Conservation (phyloP, 2,329 filamentous ascomycete genomes). For the Aureobasidium mangrovei region DNA sequence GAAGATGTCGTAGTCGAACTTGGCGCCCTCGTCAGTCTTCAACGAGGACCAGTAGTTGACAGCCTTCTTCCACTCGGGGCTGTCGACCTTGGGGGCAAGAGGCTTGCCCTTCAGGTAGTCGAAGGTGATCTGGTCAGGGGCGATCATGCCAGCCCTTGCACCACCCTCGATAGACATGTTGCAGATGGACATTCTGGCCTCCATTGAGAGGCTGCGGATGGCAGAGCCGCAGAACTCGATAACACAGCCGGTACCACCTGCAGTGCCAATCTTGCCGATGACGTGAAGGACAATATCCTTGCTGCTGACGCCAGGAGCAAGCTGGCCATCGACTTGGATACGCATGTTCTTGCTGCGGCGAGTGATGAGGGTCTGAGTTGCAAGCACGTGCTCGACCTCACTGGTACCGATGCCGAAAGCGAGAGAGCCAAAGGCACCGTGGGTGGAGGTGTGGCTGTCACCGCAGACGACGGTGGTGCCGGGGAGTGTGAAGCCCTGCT, state of each 20-base stretch:
- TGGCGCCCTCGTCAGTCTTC: conserved; percentile 76
- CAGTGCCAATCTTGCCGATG: conserved; percentile 89
- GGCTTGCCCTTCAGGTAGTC: conserved; percentile 90
- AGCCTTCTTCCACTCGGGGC: conserved; percentile 83
- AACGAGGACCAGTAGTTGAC: conserved; percentile 80
- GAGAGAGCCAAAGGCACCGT: conserved; percentile 89
- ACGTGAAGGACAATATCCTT: conserved; percentile 92
- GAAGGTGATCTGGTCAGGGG: conserved; percentile 87
- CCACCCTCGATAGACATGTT: conserved; percentile 99
- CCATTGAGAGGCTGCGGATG: conserved; percentile 79
- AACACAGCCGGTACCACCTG: conserved; percentile 85
- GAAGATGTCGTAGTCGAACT: conserved; percentile 81
- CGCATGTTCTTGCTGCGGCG: conserved; percentile 98
- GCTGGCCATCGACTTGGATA: conserved; percentile 84
- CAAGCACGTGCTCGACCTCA: conserved; percentile 96
- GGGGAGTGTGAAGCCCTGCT: conserved; percentile 96
- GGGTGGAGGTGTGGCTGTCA: conserved; percentile 96
- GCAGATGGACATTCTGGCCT: conserved; percentile 97
- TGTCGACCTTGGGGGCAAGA: conserved; percentile 74
- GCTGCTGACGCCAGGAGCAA: conserved; percentile 83
- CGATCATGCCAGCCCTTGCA: conserved; percentile 92
- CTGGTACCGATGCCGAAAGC: conserved; percentile 97
- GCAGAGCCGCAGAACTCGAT: conserved; percentile 97
- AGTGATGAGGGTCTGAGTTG: conserved; percentile 90
- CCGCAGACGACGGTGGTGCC: conserved; percentile 96